Evolutionary conservation across 768 basidiomycete genomes (phyloP).

Genomic region (Trichaptum fuscoviolaceum): DNA sequence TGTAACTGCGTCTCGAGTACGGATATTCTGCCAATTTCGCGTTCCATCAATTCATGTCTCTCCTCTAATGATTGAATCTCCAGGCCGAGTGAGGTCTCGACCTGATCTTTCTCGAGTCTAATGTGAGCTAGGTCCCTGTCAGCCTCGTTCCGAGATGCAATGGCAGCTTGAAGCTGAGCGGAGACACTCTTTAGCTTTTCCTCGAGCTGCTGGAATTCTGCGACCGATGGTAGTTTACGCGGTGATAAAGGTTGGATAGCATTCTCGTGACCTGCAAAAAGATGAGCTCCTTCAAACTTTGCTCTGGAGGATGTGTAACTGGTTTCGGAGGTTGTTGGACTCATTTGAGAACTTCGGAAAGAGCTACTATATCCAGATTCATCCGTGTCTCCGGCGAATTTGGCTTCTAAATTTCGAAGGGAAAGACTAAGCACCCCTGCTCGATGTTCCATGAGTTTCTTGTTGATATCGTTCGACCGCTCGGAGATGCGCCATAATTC

Average conservation of each 20-base stretch:
- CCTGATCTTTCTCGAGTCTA: slow-evolving; percentile 61
- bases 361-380: slow-evolving; percentile 49
- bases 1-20: slow-evolving; percentile 43
- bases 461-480: slow-evolving; percentile 56
- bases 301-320: slow-evolving; percentile 43
- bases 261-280: slow-evolving; percentile 78
- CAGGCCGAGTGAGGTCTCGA: slow-evolving; percentile 58
- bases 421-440: slow-evolving; percentile 75
- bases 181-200: slow-evolving; percentile 59
- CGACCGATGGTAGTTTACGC: slow-evolving; percentile 37
- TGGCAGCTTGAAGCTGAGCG: slow-evolving; percentile 50
- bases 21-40: slow-evolving; percentile 47
- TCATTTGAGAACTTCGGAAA: slow-evolving; percentile 44
- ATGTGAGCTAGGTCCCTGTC: slow-evolving; percentile 57
- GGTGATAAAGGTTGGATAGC: slow-evolving; percentile 51
- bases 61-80: slow-evolving; percentile 67
- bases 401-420: slow-evolving; percentile 60
- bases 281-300: slow-evolving; percentile 77
- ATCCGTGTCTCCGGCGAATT: slow-evolving; percentile 37
- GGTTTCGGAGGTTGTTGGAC: slow-evolving; percentile 31
- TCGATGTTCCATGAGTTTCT: slow-evolving; percentile 71
- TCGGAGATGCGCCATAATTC: slow-evolving; percentile 68
- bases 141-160: slow-evolving; percentile 57
- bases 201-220: slow-evolving; percentile 51
- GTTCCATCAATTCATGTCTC: slow-evolving; percentile 51